These are phyloP conservation scores for Lactifluus hygrophoroides DNA, from an alignment of 768 basidiomycete species.

Conservation along the genomic window DNA sequence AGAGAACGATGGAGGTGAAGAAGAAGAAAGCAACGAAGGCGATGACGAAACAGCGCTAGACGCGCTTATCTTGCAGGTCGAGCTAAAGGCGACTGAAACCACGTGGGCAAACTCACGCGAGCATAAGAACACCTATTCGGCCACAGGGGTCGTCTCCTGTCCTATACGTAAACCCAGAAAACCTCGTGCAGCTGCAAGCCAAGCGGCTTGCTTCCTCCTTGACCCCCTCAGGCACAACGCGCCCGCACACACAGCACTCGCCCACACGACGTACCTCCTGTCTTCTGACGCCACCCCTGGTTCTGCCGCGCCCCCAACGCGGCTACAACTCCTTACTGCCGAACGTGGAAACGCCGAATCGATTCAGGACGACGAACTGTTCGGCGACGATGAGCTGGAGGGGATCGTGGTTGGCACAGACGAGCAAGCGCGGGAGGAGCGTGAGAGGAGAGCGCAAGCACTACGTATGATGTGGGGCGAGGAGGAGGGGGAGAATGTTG, in stretches of 20 bases:
- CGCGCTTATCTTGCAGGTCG: not conserved
- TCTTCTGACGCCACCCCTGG: conserved; percentile 31
- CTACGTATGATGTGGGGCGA: conserved; percentile 15
- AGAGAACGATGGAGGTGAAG: conserved; percentile 26
- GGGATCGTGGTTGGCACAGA: conserved; percentile 42
- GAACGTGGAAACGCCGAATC: conserved; percentile 48
- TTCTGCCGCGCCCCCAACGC: conserved; percentile 38
- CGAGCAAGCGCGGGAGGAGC: conserved; percentile 16
- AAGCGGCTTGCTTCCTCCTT: conserved; percentile 49
- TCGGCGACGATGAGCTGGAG: conserved; percentile 61
- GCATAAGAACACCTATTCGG: not conserved
- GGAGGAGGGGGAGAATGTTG: conserved; percentile 9
- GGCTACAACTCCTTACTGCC: conserved; percentile 53
- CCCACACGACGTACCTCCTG: conserved; percentile 44
- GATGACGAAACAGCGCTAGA: conserved; percentile 6
- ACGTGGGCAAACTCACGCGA: not conserved
- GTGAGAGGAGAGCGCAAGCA: conserved; percentile 16
- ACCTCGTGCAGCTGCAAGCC: conserved; percentile 29
- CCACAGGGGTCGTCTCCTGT: conserved; percentile 5
- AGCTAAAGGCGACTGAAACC: not conserved
- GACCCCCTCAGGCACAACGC: conserved; percentile 40
- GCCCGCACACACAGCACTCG: not conserved
- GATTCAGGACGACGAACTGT: conserved; percentile 64
- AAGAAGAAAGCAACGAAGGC: conserved; percentile 1
- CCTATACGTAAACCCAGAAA: conserved; percentile 26